Percentiles rank a stretch among this genome's conserved stretches.
Conservation (phyloP, 495 filamentous ascomycete genomes). For the Talaromyces thailandensis region DNA sequence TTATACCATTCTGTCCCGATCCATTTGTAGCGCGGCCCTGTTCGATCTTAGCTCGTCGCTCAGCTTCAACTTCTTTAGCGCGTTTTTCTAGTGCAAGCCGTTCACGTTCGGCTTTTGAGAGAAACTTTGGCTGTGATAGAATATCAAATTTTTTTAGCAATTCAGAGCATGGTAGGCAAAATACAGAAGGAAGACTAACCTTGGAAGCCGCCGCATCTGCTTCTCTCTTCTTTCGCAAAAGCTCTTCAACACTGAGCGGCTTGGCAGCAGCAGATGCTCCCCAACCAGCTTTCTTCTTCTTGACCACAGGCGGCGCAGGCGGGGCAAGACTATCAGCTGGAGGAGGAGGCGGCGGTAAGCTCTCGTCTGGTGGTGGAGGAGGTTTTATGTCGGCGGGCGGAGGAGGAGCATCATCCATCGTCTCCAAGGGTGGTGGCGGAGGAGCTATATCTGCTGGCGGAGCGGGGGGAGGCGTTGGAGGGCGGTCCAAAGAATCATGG, state of each 20-base stretch:
- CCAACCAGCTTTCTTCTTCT: constrained; percentile 52
- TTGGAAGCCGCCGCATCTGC: constrained; percentile 70
- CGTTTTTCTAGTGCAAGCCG: constrained; percentile 77
- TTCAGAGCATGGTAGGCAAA: background rate
- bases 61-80: constrained; percentile 72
- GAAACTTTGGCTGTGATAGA: constrained; percentile 69
- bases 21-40: constrained; percentile 20
- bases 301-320: constrained; percentile 12
- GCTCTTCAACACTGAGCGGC: constrained; percentile 68
- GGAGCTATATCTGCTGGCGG: constrained; percentile 39
- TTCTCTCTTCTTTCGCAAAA: constrained; percentile 69
- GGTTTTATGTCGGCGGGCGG: constrained; percentile 34
- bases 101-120: constrained; percentile 85
- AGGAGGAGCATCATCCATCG: constrained; percentile 22
- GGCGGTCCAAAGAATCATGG: constrained; percentile 28
- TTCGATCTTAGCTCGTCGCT: constrained; percentile 30
- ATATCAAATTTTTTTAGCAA: constrained; percentile 16
- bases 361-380: constrained; percentile 51
- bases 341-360: constrained; percentile 45
- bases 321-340: constrained; percentile 18
- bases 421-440: constrained; percentile 26
- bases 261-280: constrained; percentile 27
- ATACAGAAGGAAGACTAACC: constrained; percentile 32
- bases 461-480: constrained; percentile 45
- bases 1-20: constrained; percentile 15